Conservation (phyloP, 306 rosid species). For the Cyclanthera cordifolia region DNA sequence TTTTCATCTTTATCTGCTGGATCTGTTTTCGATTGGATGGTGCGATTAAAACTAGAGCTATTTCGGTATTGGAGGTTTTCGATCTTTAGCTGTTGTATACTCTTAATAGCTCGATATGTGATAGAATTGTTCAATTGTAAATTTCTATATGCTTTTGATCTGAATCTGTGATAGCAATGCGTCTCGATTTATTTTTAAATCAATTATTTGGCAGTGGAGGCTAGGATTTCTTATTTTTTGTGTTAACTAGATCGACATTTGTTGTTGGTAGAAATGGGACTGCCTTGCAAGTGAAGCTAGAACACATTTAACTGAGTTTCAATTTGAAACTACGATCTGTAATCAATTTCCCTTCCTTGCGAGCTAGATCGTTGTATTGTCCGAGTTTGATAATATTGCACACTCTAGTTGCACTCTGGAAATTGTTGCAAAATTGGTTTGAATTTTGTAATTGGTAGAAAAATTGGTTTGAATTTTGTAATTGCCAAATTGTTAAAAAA, state of each 20-base stretch:
- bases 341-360: too few relatives aligned
- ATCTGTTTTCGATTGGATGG: constrained; percentile 17
- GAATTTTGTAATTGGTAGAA: not conserved
- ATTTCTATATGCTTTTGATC: constrained; percentile 1
- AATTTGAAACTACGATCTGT: too few relatives aligned
- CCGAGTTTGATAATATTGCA: too few relatives aligned
- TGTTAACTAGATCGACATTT: not conserved
- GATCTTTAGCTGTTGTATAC: not conserved
- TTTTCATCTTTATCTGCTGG: constrained; percentile 8
- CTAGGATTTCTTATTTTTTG: not conserved
- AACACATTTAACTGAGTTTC: not conserved
- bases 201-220: not conserved
- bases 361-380: too few relatives aligned
- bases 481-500: too few relatives aligned
- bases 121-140: not conserved
- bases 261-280: not conserved
- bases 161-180: not conserved
- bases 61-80: constrained; percentile 5
- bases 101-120: not conserved
- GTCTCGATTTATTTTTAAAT: not conserved
- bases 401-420: not conserved
- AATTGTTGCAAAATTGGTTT: not conserved
- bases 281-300: constrained; percentile 12
- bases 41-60: not conserved
- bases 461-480: too few relatives aligned